phyloP scores from a whole-genome alignment of 768 basidiomycete genomes.

The Amanita rubescens region DNA sequence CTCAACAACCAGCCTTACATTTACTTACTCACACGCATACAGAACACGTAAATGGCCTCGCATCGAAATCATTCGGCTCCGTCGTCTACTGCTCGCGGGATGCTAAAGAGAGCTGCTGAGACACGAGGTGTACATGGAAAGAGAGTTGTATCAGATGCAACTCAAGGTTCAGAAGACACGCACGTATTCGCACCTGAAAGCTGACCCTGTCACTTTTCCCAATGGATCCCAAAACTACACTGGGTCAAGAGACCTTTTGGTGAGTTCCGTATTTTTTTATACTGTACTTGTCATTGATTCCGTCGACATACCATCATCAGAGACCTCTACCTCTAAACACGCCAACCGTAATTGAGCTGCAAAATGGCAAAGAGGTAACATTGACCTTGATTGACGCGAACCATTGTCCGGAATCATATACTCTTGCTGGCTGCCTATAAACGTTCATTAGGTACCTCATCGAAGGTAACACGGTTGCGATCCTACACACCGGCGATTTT shows the following conservation, averaged over 20 bases:
- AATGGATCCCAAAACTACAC: slow-evolving; percentile 42
- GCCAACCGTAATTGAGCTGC: slow-evolving; percentile 56
- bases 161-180: slow-evolving; percentile 42
- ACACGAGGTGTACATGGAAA: slow-evolving; percentile 64
- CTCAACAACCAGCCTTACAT: slow-evolving; percentile 44
- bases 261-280: slow-evolving; percentile 22
- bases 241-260: slow-evolving; percentile 63
- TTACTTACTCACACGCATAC: slow-evolving; percentile 89
- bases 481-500: slow-evolving; percentile 93
- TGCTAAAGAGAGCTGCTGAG: slow-evolving; percentile 76
- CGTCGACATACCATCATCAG: slow-evolving; percentile 24
- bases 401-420: slow-evolving; percentile 96
- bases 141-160: slow-evolving; percentile 48
- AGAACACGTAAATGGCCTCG: slow-evolving; percentile 77
- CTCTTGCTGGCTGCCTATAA: background rate
- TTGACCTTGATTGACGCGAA: slow-evolving; percentile 87
- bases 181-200: slow-evolving; percentile 63
- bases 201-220: slow-evolving; percentile 38
- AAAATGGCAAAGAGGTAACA: slow-evolving; percentile 47
- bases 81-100: slow-evolving; percentile 73
- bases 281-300: background rate
- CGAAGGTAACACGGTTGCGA: slow-evolving; percentile 56
- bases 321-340: slow-evolving; percentile 51
- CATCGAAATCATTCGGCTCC: slow-evolving; percentile 66
- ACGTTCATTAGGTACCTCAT: slow-evolving; percentile 66